Conservation (phyloP, 2,329 filamentous ascomycete species). For the Nothopassalora personata region DNA sequence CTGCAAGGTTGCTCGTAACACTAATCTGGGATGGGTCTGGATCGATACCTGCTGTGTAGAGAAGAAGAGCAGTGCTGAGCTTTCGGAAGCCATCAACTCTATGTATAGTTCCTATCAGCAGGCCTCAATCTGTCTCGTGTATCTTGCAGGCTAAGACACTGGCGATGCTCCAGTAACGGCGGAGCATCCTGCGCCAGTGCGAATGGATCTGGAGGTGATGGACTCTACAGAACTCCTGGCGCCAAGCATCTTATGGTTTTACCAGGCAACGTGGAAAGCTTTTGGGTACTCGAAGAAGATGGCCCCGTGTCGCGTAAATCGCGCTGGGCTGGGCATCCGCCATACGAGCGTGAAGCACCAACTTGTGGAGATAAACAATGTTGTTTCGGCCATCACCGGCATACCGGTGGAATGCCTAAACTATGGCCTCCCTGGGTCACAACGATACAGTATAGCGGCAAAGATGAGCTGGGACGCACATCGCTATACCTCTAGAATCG, state of each 20-base stretch:
- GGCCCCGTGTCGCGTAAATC: neutral
- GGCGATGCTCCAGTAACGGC: neutral
- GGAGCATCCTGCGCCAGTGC: neutral
- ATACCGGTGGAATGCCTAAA: neutral
- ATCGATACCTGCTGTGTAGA: neutral
- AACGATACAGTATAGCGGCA: slow-evolving; percentile 3
- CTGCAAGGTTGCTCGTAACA: neutral
- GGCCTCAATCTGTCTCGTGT: neutral
- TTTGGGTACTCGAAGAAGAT: neutral
- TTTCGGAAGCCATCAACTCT: neutral
- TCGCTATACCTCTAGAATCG: slow-evolving; percentile 18
- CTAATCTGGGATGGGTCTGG: neutral
- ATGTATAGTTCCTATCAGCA: neutral
- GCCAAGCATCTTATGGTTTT: neutral
- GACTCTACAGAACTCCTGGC: neutral
- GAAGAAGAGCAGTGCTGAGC: neutral
- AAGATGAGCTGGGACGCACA: slow-evolving; percentile 17
- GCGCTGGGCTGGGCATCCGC: neutral
- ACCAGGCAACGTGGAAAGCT: neutral
- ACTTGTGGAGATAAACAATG: neutral
- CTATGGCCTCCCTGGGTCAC: neutral
- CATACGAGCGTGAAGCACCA: too few species aligned
- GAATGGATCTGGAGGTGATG: neutral
- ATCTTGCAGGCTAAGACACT: neutral
- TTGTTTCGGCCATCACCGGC: neutral